These are phyloP conservation scores for Hyaloscypha variabilis DNA, from an alignment of 495 filamentous ascomycete genomes.

Conservation along the genomic window DNA sequence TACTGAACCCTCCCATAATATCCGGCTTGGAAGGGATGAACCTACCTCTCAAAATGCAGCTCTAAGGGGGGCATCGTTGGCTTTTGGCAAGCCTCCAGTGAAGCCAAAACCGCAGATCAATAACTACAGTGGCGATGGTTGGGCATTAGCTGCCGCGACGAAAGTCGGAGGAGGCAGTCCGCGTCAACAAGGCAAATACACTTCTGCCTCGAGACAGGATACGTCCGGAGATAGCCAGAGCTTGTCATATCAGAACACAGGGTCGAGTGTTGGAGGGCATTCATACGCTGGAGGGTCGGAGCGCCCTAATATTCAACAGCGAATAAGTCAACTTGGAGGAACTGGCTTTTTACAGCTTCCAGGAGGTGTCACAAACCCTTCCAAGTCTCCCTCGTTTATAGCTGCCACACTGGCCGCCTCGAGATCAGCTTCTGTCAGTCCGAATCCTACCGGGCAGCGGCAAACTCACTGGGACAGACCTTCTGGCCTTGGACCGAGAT, in stretches of 20 bases:
- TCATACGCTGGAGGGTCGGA: conserved; percentile 12
- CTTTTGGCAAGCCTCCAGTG: conserved; percentile 29
- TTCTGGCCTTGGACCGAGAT: conserved; percentile 17
- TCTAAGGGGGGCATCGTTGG: conserved; percentile 28
- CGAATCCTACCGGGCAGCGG: conserved; percentile 32
- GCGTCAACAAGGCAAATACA: not conserved
- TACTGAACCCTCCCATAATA: not conserved
- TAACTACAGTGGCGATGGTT: conserved; percentile 24
- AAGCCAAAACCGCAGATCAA: conserved; percentile 30
- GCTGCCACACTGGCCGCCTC: conserved; percentile 60
- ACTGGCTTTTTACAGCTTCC: conserved; percentile 21
- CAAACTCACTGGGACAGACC: not conserved
- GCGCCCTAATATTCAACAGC: conserved; percentile 9
- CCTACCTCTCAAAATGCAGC: conserved; percentile 18
- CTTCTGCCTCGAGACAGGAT: not conserved
- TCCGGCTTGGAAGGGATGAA: conserved; percentile 5
- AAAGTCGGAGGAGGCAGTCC: conserved; percentile 15
- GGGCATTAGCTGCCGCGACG: conserved; percentile 28
- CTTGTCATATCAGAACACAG: conserved; percentile 21
- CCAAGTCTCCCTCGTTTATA: conserved; percentile 52
- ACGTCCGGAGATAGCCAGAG: not conserved
- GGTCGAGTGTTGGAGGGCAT: conserved; percentile 14
- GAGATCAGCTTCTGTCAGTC: conserved; percentile 46
- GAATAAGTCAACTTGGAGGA: conserved; percentile 20
- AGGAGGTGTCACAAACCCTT: conserved; percentile 18